phyloP scores from a whole-genome alignment of 2,329 filamentous ascomycete species.

The Neocatenulostroma microsporum region DNA sequence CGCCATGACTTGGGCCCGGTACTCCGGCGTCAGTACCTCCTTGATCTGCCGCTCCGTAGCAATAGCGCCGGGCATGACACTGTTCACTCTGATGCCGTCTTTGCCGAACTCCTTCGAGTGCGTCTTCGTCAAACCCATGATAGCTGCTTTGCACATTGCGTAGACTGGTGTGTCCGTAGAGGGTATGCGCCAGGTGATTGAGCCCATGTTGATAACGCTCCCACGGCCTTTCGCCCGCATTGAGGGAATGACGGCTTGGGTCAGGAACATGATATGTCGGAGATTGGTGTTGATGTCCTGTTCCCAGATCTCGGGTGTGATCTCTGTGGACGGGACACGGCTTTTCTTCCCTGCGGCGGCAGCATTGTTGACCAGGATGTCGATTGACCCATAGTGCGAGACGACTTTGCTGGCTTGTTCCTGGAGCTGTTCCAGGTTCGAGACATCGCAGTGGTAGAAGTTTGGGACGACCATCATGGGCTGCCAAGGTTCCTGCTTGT shows the following conservation, averaged over 20 bases:
- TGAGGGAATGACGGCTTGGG: slow-evolving; percentile 50
- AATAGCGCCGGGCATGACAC: slow-evolving; percentile 26
- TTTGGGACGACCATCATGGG: slow-evolving; percentile 11
- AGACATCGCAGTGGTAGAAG: slow-evolving; percentile 44
- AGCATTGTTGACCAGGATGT: slow-evolving; percentile 57
- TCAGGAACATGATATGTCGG: slow-evolving; percentile 56
- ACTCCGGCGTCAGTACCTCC: slow-evolving; percentile 26
- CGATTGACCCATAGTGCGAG: slow-evolving; percentile 41
- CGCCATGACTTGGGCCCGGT: slow-evolving; percentile 21
- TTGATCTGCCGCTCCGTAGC: slow-evolving; percentile 26
- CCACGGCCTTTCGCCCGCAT: slow-evolving; percentile 50
- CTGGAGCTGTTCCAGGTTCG: slow-evolving; percentile 45
- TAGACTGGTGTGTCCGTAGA: slow-evolving; percentile 21
- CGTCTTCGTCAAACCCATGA: slow-evolving; percentile 23
- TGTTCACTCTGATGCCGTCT: slow-evolving; percentile 22
- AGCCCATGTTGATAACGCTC: slow-evolving; percentile 52
- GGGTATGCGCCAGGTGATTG: slow-evolving; percentile 24
- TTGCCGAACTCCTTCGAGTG: slow-evolving; percentile 24
- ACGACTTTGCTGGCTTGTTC: slow-evolving; percentile 37
- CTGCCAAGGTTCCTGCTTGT: neutral
- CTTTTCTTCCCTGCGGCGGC: slow-evolving; percentile 51
- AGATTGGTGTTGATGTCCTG: slow-evolving; percentile 58
- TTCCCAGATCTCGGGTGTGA: slow-evolving; percentile 55
- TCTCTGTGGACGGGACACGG: slow-evolving; percentile 52
- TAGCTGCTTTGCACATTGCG: slow-evolving; percentile 22